Percentiles rank a stretch among this genome's conserved stretches.
Evolutionary conservation across 2,329 filamentous ascomycete species (phyloP).

Genomic region (Xylaria sp.): DNA sequence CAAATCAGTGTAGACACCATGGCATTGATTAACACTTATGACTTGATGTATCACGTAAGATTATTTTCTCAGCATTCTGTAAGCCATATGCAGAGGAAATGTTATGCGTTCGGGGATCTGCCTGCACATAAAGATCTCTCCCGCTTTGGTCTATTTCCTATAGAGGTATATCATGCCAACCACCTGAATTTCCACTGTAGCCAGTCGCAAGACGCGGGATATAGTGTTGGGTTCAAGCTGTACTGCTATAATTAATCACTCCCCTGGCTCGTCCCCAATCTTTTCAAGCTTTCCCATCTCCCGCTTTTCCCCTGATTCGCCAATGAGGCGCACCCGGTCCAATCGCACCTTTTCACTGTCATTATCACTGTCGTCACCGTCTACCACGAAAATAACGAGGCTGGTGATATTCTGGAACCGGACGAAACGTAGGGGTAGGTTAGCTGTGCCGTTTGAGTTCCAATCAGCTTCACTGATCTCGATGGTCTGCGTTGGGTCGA

Average conservation of each 20-base stretch:
- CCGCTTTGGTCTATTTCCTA: conserved; percentile 25
- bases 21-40: background rate
- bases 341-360: conserved; percentile 87
- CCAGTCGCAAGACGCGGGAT: conserved; percentile 32
- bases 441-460: conserved; percentile 81
- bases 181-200: conserved; percentile 15
- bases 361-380: conserved; percentile 85
- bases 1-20: background rate
- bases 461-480: conserved; percentile 81
- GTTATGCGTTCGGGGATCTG: background rate
- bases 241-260: conserved; percentile 54
- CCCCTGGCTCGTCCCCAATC: conserved; percentile 79
- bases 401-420: conserved; percentile 96
- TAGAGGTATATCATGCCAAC: conserved; percentile 17
- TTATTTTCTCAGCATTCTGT: conserved; percentile 14
- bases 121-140: background rate
- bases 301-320: conserved; percentile 90
- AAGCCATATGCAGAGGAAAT: conserved; percentile 9
- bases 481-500: conserved; percentile 81
- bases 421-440: conserved; percentile 83
- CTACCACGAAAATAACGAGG: conserved; percentile 86
- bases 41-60: conserved; percentile 6
- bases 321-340: conserved; percentile 82
- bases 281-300: conserved; percentile 97
- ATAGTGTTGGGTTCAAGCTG: conserved; percentile 22